Evolutionary conservation across 148 eudicot genomes (phyloP), one percentile per base, ranked within the genome.

Genomic region (Chenopodium album): DNA sequence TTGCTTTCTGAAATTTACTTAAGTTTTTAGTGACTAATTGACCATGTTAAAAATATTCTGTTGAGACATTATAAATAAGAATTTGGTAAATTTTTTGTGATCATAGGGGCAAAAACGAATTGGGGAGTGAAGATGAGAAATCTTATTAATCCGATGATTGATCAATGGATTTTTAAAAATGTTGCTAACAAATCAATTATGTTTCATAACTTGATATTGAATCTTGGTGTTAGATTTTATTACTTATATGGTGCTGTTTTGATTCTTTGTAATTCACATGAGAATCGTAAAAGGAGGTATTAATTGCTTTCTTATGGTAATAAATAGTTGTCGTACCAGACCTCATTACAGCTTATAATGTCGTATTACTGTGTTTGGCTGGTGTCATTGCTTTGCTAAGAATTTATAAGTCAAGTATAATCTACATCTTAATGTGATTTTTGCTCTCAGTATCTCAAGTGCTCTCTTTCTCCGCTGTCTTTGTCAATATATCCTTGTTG

Each of bases 1-100:
- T 87, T 81, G 92, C 31, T 54, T 56, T 77, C 59, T 10, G 47
- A 29, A 5, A 71, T 52, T 69, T 13, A 32, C 60, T 70, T 29
- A 26, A 52, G 1, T 48, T 66, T 64, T 44, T 50, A 4, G 23
- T 34, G 44, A 41, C 44, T 1, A 31, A 31, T 31, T 31, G 32
- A 31, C 32, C 32, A 6, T 4, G 0, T 6, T 5, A 5, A 41
- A 41, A 41, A 5, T 41, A 41, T 41, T 41, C 44, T 0, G 44
- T 41, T 41, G 44, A 41, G 44, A 6, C 44, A 41, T 5, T 41
- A 41, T 4, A 4, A 6, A 41, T 48, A 59, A 9, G 72, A 41
- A n/a, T 71, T 76, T 65, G 59, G 62, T 32, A 67, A 31, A 2
- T 41, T 26, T 23, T 34, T 20, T 12, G 2, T 62, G 29, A 31